phyloP scores from a whole-genome alignment of 1,284 basidiomycete genomes.

The Ganoderma sp. region DNA sequence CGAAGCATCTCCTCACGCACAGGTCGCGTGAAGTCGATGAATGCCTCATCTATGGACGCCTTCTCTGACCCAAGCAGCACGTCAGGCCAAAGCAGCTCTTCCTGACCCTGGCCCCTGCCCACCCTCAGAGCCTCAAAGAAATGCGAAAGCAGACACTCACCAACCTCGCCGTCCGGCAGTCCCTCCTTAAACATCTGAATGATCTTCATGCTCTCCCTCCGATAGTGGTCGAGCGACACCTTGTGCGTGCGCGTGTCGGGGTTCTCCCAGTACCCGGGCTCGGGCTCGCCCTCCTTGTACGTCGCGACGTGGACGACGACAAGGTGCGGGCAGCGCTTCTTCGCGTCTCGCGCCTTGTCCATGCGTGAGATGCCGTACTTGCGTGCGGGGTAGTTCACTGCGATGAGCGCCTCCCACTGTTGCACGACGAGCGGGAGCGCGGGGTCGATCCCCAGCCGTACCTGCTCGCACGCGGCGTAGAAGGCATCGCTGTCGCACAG shows the following conservation, averaged over 20 bases:
- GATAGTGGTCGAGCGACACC: constrained; percentile 94
- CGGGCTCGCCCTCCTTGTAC: constrained; percentile 86
- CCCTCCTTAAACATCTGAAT: constrained; percentile 85
- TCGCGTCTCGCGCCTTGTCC: constrained; percentile 80
- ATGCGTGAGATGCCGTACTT: constrained; percentile 88
- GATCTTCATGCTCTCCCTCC: constrained; percentile 90
- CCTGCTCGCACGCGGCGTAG: constrained; percentile 90
- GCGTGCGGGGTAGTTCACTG: constrained; percentile 95
- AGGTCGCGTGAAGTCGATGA: constrained; percentile 85
- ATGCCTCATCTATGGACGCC: constrained; percentile 85
- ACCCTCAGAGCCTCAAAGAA: background rate
- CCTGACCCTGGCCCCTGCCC: background rate
- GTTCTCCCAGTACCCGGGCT: constrained; percentile 89
- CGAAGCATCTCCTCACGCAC: constrained; percentile 76
- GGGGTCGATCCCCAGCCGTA: constrained; percentile 76
- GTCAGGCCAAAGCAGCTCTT: background rate
- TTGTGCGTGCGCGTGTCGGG: constrained; percentile 92
- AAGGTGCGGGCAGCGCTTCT: constrained; percentile 86
- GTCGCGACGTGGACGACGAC: constrained; percentile 93
- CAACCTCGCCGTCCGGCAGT: constrained; percentile 74
- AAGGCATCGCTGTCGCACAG: constrained; percentile 96
- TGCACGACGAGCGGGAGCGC: constrained; percentile 86
- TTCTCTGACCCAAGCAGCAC: constrained; percentile 75
- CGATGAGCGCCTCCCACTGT: constrained; percentile 92
- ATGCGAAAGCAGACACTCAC: constrained; percentile 44